These are phyloP conservation scores for Nakazawaea laoshanensis DNA, from an alignment of 805 yeast species.

Conservation along the genomic window DNA sequence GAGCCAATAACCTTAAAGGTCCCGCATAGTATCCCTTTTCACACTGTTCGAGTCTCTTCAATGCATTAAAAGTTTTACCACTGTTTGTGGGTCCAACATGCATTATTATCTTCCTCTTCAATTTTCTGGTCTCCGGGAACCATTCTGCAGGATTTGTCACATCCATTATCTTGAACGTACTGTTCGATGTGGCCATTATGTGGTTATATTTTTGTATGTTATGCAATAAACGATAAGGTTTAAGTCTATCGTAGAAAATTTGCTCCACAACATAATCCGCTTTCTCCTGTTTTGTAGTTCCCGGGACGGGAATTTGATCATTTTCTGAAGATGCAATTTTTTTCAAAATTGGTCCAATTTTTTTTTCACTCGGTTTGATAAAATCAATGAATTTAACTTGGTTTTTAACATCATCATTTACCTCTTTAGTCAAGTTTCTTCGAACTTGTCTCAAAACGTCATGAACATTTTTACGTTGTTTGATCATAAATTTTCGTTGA, in stretches of 20 bases:
- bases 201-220: conserved; percentile 24
- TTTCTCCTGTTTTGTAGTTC: conserved; percentile 5
- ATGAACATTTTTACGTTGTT: neutral
- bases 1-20: conserved; percentile 81
- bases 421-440: neutral
- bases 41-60: conserved; percentile 55
- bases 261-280: conserved; percentile 18
- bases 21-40: conserved; percentile 88
- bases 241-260: conserved; percentile 19
- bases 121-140: conserved; percentile 78
- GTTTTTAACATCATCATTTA: no score
- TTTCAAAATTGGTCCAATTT: conserved; percentile 21
- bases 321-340: neutral
- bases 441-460: neutral
- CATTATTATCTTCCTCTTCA: conserved; percentile 74
- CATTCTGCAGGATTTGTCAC: conserved; percentile 60
- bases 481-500: neutral
- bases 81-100: conserved; percentile 98
- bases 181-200: conserved; percentile 13
- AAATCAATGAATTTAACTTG: conserved; percentile 10
- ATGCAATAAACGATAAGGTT: conserved; percentile 20
- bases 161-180: conserved; percentile 29
- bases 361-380: conserved; percentile 17
- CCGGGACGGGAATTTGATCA: conserved; percentile 2
- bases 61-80: conserved; percentile 86